phyloP scores from a whole-genome alignment of 768 basidiomycete species.

The Coprinellus aureogranulatus region DNA sequence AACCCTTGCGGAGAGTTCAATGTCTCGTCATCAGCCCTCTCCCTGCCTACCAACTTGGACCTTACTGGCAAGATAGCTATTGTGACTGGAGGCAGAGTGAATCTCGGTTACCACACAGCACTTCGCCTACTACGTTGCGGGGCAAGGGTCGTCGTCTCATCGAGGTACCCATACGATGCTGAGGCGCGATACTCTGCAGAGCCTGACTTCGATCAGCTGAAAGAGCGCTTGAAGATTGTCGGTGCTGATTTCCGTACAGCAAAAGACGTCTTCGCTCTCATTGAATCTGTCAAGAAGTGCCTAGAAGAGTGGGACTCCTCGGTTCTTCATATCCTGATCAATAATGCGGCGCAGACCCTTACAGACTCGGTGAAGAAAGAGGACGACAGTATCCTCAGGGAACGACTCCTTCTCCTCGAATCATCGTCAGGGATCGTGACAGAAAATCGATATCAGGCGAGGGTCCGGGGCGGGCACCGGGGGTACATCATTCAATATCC shows the following conservation, averaged over 20 bases:
- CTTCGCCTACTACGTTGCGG: conserved; percentile 32
- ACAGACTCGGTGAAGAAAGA: conserved; percentile 28
- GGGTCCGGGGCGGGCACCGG: conserved; percentile 6
- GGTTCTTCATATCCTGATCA: conserved; percentile 30
- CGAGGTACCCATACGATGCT: conserved; percentile 33
- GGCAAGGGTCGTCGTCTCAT: conserved; percentile 27
- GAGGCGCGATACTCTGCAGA: conserved; percentile 27
- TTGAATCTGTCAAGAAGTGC: conserved; percentile 21
- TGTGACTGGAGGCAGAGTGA: conserved; percentile 34
- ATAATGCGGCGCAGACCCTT: conserved; percentile 36
- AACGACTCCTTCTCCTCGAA: conserved; percentile 15
- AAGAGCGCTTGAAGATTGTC: conserved; percentile 24
- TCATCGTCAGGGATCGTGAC: background rate
- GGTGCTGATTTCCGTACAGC: conserved; percentile 34
- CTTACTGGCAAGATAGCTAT: conserved; percentile 25
- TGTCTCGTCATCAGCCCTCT: conserved; percentile 23
- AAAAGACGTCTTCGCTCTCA: conserved; percentile 31
- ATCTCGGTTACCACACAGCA: conserved; percentile 30
- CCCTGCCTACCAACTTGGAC: conserved; percentile 24
- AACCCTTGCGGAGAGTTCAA: conserved; percentile 30
- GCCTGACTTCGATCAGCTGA: conserved; percentile 24
- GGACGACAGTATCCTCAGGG: conserved; percentile 22
- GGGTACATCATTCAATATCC: conserved; percentile 1
- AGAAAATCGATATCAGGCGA: conserved; percentile 2
- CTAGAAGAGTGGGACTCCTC: conserved; percentile 13